Base-by-base conservation (phyloP, 768 basidiomycete genomes). In the Gautieria morchelliformis region DNA sequence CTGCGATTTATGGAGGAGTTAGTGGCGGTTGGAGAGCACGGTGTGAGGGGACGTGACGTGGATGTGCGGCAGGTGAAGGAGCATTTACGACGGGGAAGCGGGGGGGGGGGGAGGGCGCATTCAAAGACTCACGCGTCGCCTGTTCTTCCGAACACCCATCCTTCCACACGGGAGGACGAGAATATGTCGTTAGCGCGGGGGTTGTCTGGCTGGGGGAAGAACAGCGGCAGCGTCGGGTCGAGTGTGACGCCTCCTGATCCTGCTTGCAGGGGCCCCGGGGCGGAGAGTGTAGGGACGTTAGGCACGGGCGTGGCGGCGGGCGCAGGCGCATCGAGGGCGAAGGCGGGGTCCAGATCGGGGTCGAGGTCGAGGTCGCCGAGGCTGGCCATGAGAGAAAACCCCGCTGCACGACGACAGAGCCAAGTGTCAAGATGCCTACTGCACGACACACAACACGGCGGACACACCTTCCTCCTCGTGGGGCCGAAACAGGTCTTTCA, bases 401-500 rank as follows among this genome's bases (percentile, higher is more conserved):
- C 79, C 42, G 70, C 84, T 85, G 59, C 5, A 61, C 42, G 35
- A n/a, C 22, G 1, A 1, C 35, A 41, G 52, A 11, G n/a, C 5
- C 27, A 7, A 47, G 12, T 24, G 45, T 53, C 35, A 27, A 24
- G 10, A 37, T 10, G 35, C 14, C 35, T 14, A 14, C 10, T 37
- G 35, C 4, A 37, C 35, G 11, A 35, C 24, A 49, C 11, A 24
- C 19, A 30, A 33, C n/a, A 41, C 19, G 14, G 17, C 9, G n/a
- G 33, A 58, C 72, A n/a, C 62, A 84, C 86, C 78, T 65, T 84
- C 79, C 58, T 83, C 82, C 61, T 83, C 82, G 20, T 74, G 75
- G 0, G 87, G 85, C 17, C 82, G 82, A 62, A 92, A 90, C 5
- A 91, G 71, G 61, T 87, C 84, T 64, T 87, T 87, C 20, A 92